Evolutionary conservation across 2,329 filamentous ascomycete genomes (phyloP), one percentile per base, ranked within the genome.

Genomic region (Xylariaceae sp.): DNA sequence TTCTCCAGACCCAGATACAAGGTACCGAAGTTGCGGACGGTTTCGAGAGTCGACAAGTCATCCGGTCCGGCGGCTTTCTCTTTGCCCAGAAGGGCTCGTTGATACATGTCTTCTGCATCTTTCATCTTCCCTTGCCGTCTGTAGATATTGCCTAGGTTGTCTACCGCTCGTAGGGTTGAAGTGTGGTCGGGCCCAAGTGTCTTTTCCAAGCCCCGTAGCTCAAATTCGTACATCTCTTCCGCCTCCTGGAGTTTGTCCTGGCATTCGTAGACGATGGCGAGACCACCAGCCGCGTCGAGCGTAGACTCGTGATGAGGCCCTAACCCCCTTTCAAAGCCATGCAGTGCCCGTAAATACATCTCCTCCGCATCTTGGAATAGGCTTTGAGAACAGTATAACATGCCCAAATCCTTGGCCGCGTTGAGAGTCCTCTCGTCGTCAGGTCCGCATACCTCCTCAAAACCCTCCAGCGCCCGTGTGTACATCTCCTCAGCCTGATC

Each of bases 51-150:
- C 30, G n/a, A 54, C 15, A 10, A 18, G 23, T 61, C 35, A n/a
- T 56, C 37, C 9, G 50, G 37, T 13, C 56, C 53, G 4, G 47
- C 6, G 6, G 49, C 35, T n/a, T 55, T 55, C 13, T 59, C 35
- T 2, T n/a, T 17, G 17, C 69, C 66, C 65, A 66, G 52, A 6
- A 74, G 63, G 47, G 70, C 70, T 56, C 67, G 68, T 6, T 61
- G 5, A 35, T 66, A 72, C 66, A 73, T 72, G 2, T 61, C 57
- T 62, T 73, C 65, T 10, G 69, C 65, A 35, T 72, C 64, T 6
- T 61, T 18, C 9, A 68, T 50, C 47, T 65, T 68, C 58, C 67
- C 68, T 56, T 59, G 53, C 2, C 49, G 5, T 13, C 6, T n/a
- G 48, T 59, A 61, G 15, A 57, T 2, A 8, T 11, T 3, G 11